Evolutionary conservation across 2,329 filamentous ascomycete species (phyloP), one percentile per base, ranked within the genome.

Genomic region (Stemphylium beticola): DNA sequence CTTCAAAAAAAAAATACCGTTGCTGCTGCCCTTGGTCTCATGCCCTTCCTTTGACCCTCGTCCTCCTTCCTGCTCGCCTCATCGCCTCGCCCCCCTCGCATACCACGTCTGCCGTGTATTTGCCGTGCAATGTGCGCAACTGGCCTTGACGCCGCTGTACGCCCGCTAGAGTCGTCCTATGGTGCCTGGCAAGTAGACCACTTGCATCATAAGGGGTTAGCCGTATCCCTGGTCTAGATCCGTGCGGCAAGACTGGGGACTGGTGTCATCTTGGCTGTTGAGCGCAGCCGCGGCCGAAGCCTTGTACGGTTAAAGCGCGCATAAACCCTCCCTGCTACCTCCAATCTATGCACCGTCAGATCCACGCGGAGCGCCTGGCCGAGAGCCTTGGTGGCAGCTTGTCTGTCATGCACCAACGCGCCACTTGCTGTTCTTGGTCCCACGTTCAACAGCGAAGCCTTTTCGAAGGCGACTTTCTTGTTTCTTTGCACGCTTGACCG

Each of bases 281-380:
- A 61, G 37, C 41, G 45, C 41, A 50, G 48, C 32, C 39, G 46
- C 53, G 41, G 44, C 18, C 57, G 36, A 58, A 37, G 38, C 34
- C 48, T 15, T 15, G 15, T 57, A 24, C 39, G 46, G 57, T 57
- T 61, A 55, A 57, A 55, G 44, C 51, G 29, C 43, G 42, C 58
- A 55, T 52, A 33, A 49, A 49, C n/a, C 39, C 32, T 37, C 14
- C 14, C 22, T 22, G 5, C 32, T 18, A n/a, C 24, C 24, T 44
- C 46, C 46, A 54, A 31, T 55, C 41, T 46, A 24, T 45, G 46
- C 14, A 20, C 46, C 26, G 51, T 40, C 40, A 22, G 20, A 44
- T 49, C 33, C 49, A 57, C 49, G 54, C 58, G 62, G 62, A 61
- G 62, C 41, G 45, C 42, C 60, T 62, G 58, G 58, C 60, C 62